phyloP scores from a whole-genome alignment of 176 grass and related monocot species.

The Zea mays region DNA sequence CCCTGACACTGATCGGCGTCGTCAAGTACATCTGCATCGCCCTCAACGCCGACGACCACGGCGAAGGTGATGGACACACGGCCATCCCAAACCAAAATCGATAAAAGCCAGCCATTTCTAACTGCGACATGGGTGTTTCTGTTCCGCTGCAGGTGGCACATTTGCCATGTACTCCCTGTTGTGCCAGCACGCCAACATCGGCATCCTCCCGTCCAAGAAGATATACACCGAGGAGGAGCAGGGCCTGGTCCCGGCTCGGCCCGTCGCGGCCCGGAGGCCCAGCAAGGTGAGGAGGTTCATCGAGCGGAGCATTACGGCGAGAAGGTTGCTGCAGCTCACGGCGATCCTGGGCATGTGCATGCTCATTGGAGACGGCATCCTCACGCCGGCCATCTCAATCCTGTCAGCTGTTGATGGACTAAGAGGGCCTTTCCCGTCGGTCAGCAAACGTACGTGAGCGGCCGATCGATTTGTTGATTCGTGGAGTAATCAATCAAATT shows the following conservation, averaged over 20 bases:
- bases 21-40: constrained; percentile 79
- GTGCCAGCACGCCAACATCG: constrained; percentile 68
- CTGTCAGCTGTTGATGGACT: constrained; percentile 76
- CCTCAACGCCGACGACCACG: constrained; percentile 80
- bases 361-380: constrained; percentile 87
- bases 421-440: constrained; percentile 57
- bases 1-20: constrained; percentile 76
- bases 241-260: background rate
- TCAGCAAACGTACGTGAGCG: constrained; percentile 55
- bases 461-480: no score
- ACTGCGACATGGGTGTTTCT: background rate
- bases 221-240: constrained; percentile 38
- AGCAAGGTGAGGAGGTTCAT: constrained; percentile 64
- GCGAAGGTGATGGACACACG: constrained; percentile 57
- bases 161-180: constrained; percentile 82
- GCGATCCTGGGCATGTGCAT: constrained; percentile 80
- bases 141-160: constrained; percentile 63
- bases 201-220: constrained; percentile 71
- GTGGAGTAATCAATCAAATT: no score
- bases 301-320: constrained; percentile 60
- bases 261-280: constrained; percentile 15
- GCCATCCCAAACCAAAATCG: background rate
- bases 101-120: background rate
- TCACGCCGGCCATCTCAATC: constrained; percentile 78
- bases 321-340: constrained; percentile 66